A percentile compares a stretch with the other conserved stretches of the same genome.
phyloP scores from a whole-genome alignment of 1,139 yeast genomes.

The Waltiozyma sp. region DNA sequence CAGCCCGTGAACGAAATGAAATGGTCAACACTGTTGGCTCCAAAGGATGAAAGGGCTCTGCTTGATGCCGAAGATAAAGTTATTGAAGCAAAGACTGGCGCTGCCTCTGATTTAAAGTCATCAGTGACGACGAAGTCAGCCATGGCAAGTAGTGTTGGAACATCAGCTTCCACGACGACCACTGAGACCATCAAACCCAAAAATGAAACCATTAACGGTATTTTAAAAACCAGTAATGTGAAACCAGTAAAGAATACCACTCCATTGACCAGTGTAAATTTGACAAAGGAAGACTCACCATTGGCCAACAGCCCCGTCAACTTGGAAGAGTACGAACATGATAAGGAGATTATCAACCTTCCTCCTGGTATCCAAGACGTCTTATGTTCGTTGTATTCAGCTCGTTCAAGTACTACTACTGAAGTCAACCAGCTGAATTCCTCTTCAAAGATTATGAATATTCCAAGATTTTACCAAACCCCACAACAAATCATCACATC shows the following conservation, averaged over 20 bases:
- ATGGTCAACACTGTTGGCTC: not conserved
- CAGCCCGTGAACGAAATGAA: conserved; percentile 1
- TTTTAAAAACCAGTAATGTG: not conserved
- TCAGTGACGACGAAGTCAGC: not conserved
- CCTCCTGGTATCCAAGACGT: conserved; percentile 72
- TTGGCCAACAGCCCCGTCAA: conserved; percentile 16
- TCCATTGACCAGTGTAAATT: conserved; percentile 1
- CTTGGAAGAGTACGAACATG: conserved; percentile 17
- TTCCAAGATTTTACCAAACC: conserved; percentile 28
- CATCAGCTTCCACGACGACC: not conserved
- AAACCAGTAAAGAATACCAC: not conserved
- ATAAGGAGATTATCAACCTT: conserved; percentile 32
- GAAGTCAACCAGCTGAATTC: conserved; percentile 24
- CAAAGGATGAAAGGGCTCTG: not conserved
- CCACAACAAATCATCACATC: not conserved
- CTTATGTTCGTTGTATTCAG: conserved; percentile 33
- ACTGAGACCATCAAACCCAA: not conserved
- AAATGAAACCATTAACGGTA: not conserved
- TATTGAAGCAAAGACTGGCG: not conserved
- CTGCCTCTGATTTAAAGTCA: not conserved
- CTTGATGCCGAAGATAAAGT: not conserved
- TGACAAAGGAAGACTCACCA: conserved; percentile 7
- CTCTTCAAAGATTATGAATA: conserved; percentile 33
- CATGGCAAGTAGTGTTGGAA: too few species aligned
- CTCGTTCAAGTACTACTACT: conserved; percentile 13